Conservation (phyloP, 345 rosid species). For the Linum lewisii region DNA sequence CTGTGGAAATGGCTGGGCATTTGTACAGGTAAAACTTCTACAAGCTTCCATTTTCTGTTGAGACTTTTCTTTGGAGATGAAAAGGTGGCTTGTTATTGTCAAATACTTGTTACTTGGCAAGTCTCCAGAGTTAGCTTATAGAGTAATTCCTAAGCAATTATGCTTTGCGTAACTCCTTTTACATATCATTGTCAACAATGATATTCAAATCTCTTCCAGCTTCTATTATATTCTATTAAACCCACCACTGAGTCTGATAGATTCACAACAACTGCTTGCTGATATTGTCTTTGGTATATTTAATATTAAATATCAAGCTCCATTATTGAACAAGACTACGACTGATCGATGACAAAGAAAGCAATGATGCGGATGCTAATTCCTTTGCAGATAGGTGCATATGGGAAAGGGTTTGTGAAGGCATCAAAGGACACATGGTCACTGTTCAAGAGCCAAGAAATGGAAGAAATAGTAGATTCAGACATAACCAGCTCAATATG, state of each 20-base stretch:
- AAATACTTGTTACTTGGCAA: too few species aligned
- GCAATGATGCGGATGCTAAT: neutral
- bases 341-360: neutral
- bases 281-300: too few species aligned
- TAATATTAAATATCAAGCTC: neutral
- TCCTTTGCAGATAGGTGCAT: conserved; percentile 62
- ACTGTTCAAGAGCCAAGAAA: conserved; percentile 46
- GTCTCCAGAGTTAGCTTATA: neutral
- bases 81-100: neutral
- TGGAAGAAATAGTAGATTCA: conserved; percentile 59
- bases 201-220: neutral
- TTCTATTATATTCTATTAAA: neutral
- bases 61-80: too few species aligned
- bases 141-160: neutral
- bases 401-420: conserved; percentile 84
- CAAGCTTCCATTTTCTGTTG: neutral
- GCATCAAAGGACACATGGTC: conserved; percentile 93
- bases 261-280: too few species aligned
- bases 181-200: neutral
- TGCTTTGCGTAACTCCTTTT: neutral
- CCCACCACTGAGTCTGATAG: neutral
- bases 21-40: conserved; percentile 64
- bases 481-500: conserved; percentile 90
- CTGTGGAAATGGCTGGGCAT: conserved; percentile 95
- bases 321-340: neutral